These are phyloP conservation scores for Solanum chiquidenum DNA, from an alignment of 257 asterid genomes.

Conservation along the genomic window DNA sequence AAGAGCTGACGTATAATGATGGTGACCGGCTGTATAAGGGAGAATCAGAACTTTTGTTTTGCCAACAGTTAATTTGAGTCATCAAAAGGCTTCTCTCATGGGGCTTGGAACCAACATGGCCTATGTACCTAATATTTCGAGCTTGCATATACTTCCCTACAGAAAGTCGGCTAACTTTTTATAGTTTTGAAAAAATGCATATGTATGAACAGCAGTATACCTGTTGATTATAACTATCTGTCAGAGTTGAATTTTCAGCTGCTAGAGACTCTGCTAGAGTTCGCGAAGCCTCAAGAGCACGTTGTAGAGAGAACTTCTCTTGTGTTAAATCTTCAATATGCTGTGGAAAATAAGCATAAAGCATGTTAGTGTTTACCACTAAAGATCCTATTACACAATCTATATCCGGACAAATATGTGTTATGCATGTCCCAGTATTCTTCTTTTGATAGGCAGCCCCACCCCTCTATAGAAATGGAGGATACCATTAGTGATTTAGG, in stretches of 20 bases:
- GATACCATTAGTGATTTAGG: neutral
- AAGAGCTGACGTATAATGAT: neutral
- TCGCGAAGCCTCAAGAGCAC: conserved; percentile 89
- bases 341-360: conserved; percentile 26
- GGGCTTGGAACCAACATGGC: neutral
- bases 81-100: neutral
- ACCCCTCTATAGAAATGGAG: neutral
- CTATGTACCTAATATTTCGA: neutral
- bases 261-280: conserved; percentile 84
- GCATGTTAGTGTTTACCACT: neutral
- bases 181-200: neutral
- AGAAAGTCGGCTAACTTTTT: neutral
- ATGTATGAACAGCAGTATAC: conserved; percentile 13
- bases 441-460: neutral
- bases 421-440: neutral
- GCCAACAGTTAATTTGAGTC: neutral
- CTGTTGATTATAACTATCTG: conserved; percentile 90
- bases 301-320: conserved; percentile 93
- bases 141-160: neutral
- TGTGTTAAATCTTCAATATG: conserved; percentile 95
- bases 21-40: neutral
- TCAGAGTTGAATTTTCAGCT: conserved; percentile 88
- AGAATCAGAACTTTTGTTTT: neutral
- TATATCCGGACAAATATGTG: neutral
- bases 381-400: neutral